Conservation (phyloP, 2,329 filamentous ascomycete species). For the Aspergillus brunneoviolaceus region DNA sequence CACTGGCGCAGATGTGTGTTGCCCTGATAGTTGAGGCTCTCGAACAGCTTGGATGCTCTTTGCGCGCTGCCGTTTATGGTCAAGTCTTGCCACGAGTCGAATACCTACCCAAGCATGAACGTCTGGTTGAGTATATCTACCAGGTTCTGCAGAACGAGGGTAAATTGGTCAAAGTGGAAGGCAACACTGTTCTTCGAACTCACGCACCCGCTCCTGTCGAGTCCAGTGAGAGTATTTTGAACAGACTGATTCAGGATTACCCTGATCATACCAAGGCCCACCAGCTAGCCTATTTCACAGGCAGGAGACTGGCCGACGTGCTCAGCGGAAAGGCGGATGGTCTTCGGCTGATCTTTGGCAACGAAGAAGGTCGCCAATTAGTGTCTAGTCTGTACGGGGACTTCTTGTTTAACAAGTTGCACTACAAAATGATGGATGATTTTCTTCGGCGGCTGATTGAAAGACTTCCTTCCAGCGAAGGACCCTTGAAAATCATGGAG, state of each 20-base stretch:
- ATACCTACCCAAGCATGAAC: conserved; percentile 23
- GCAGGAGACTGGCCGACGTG: background rate
- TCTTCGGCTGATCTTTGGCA: conserved; percentile 36
- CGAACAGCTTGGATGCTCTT: conserved; percentile 28
- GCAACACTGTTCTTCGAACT: conserved; percentile 28
- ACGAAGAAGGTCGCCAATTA: conserved; percentile 31
- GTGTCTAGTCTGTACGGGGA: conserved; percentile 35
- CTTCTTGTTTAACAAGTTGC: conserved; percentile 32
- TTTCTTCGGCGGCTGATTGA: conserved; percentile 22
- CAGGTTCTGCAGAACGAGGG: conserved; percentile 29
- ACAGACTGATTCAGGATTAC: background rate
- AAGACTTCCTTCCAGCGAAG: conserved; percentile 17
- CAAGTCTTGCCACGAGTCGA: conserved; percentile 20
- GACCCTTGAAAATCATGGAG: conserved; percentile 39
- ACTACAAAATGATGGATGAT: conserved; percentile 32
- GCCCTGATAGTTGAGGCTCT: conserved; percentile 29
- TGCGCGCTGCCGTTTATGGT: conserved; percentile 20
- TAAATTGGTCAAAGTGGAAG: conserved; percentile 29
- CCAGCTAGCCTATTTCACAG: background rate
- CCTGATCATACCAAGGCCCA: background rate
- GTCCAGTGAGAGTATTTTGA: conserved; percentile 1
- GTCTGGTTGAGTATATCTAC: conserved; percentile 31
- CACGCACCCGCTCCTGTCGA: conserved; percentile 16
- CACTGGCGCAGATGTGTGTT: conserved; percentile 16
- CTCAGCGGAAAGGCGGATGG: conserved; percentile 4